Conservation (phyloP, 192 early-diverging fungal genomes). For the Linnemannia exigua region DNA sequence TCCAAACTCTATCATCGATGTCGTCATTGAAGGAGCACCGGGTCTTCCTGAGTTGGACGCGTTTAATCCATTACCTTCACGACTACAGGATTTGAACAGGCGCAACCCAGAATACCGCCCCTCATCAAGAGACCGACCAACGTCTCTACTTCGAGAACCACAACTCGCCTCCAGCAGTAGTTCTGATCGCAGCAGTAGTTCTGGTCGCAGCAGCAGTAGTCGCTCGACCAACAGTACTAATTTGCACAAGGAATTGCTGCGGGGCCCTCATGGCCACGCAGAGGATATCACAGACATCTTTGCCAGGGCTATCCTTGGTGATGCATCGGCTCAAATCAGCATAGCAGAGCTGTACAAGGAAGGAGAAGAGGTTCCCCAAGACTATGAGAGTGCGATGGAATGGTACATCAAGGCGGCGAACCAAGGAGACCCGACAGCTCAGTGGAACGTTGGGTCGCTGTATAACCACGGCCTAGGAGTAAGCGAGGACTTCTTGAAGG, state of each 20-base stretch:
- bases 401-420: background rate
- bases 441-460: background rate
- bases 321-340: background rate
- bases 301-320: background rate
- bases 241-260: background rate
- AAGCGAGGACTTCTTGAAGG: background rate
- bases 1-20: background rate
- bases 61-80: background rate
- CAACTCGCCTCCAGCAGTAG: background rate
- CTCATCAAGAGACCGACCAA: background rate
- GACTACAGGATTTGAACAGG: background rate
- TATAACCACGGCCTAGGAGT: background rate
- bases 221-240: background rate
- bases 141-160: background rate
- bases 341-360: background rate
- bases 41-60: background rate
- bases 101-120: background rate
- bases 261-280: background rate
- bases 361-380: background rate
- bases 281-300: background rate
- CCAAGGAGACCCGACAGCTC: slow-evolving; percentile 4
- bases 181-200: background rate
- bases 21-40: background rate
- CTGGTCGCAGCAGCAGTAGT: background rate
- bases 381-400: background rate